Base-by-base conservation (phyloP, 176 grass and related monocot species). In the Carex cristatella region DNA sequence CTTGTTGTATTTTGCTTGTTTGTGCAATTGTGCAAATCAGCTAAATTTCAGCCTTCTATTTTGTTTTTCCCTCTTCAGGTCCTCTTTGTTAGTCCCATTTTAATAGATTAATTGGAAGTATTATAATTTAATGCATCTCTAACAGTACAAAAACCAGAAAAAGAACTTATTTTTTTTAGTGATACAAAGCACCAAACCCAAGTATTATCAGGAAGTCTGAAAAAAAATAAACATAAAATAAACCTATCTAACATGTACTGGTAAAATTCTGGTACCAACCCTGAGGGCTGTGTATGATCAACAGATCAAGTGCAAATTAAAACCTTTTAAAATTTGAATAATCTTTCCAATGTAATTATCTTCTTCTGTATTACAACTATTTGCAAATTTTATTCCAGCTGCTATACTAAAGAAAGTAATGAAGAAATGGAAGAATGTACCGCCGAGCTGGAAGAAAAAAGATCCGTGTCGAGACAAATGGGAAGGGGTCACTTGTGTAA, bases 391-490 rank as follows among this genome's bases (percentile, higher is more conserved):
- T 76, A 14, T 86, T 81, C 10, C 86, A 97, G 92, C 46, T 56
- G 58, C 84, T 74, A 86, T 87, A 75, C 84, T 94, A 5, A 89
- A 65, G 80, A 90, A 87, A 37, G 69, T 97, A 73, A 91, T 70
- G 61, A 88, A 81, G 1, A 46, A 75, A 81, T 97, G 92, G 90
- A 92, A 64, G 68, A 93, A 97, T 86, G 0, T 86, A 18, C 94
- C 92, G 27, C 1, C 84, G 19, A 85, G 58, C 55, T 97, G 94
- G 94, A 65, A 83, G 18, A 88, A 89, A 40, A 84, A 86, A 0
- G 91, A 89, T 85, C 95, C 92, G 69, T 97, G 94, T 16, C 86
- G 74, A 2, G 31, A 35, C 5, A 32, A 3, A 5, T 97, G 94
- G 94, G 90, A 87, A 42, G 92, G 94, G 46, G 23, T 97, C 37